Evolutionary conservation across 208 protist genomes (phyloP).

Genomic region (Phytomonas sp.): DNA sequence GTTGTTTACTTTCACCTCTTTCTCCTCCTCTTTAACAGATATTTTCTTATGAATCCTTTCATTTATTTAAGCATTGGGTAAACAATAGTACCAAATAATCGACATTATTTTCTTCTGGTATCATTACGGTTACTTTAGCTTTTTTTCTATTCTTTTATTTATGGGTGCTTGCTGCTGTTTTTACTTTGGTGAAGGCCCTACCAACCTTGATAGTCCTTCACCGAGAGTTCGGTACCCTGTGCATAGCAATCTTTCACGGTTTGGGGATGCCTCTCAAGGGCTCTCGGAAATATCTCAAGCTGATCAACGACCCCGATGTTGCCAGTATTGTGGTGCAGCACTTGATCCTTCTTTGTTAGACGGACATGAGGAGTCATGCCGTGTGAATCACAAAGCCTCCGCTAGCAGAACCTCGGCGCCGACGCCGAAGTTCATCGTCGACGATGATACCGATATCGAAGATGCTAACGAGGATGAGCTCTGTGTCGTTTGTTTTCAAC

Average conservation of each 20-base stretch:
- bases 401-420: constrained; percentile 14
- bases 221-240: not conserved
- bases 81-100: constrained; percentile 12
- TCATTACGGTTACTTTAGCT: not conserved
- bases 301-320: constrained; percentile 6
- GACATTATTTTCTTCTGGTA: not conserved
- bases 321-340: constrained; percentile 31
- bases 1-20: not conserved
- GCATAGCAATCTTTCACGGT: not conserved
- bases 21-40: constrained; percentile 3
- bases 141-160: not conserved
- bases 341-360: constrained; percentile 45
- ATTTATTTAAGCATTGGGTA: constrained; percentile 1
- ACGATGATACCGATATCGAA: constrained; percentile 10
- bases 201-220: not conserved
- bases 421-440: constrained; percentile 11
- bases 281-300: not conserved
- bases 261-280: not conserved
- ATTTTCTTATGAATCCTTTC: constrained; percentile 1
- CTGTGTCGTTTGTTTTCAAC: constrained; percentile 72
- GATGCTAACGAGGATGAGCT: constrained; percentile 33
- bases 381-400: constrained; percentile 20
- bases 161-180: not conserved
- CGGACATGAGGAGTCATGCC: constrained; percentile 53
- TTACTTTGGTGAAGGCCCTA: not conserved